These are phyloP conservation scores for Gnomoniopsis sp. DNA, from an alignment of 2,329 filamentous ascomycete genomes.

Conservation along the genomic window DNA sequence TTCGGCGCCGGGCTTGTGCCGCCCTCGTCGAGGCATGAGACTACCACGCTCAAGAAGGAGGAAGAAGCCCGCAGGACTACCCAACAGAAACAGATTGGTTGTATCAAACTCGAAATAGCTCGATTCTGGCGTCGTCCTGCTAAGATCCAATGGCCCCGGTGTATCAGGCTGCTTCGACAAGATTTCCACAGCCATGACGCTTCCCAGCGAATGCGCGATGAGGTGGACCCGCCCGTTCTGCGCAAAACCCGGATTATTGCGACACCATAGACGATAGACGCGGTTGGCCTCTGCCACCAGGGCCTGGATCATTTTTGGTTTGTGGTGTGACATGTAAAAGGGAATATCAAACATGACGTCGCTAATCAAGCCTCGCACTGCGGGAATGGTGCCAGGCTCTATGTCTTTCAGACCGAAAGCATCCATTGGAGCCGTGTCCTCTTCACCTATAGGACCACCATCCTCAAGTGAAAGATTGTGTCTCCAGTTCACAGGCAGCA, in stretches of 20 bases:
- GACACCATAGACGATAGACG: slow-evolving; percentile 93
- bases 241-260: slow-evolving; percentile 84
- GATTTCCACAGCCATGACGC: slow-evolving; percentile 90
- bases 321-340: slow-evolving; percentile 95
- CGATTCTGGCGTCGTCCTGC: slow-evolving; percentile 38
- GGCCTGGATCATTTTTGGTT: slow-evolving; percentile 88
- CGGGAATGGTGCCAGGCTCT: slow-evolving; percentile 84
- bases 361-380: slow-evolving; percentile 88
- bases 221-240: slow-evolving; percentile 82
- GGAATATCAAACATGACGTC: slow-evolving; percentile 99
- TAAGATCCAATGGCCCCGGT: slow-evolving; percentile 50
- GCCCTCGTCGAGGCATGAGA: slow-evolving; percentile 72
- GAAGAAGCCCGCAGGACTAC: slow-evolving; percentile 91
- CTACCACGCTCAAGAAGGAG: slow-evolving; percentile 72
- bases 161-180: slow-evolving; percentile 82
- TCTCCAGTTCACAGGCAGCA: slow-evolving; percentile 91
- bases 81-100: slow-evolving; percentile 81
- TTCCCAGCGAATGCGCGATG: slow-evolving; percentile 89
- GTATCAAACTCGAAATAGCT: slow-evolving; percentile 88
- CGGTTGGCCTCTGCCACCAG: slow-evolving; percentile 88
- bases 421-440: slow-evolving; percentile 53
- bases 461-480: slow-evolving; percentile 86
- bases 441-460: slow-evolving; percentile 57
- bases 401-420: slow-evolving; percentile 77
- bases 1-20: slow-evolving; percentile 72